A percentile compares a stretch with the other conserved stretches of the same genome.
phyloP scores from a whole-genome alignment of 345 rosid genomes.

The Arabidopsis suecica region DNA sequence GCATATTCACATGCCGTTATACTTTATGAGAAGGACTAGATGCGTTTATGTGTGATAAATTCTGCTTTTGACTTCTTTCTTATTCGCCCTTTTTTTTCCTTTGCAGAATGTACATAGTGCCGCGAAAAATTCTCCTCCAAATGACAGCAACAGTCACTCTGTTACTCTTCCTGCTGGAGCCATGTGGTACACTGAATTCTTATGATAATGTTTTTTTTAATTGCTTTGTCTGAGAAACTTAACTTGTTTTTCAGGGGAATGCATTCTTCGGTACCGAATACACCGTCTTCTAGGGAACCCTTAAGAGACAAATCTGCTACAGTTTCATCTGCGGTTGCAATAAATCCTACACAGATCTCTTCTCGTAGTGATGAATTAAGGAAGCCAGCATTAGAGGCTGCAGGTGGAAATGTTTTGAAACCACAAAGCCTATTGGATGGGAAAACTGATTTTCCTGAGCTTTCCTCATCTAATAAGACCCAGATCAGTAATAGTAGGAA shows the following conservation, averaged over 20 bases:
- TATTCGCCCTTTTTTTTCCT: not conserved
- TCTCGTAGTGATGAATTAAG: conserved; percentile 42
- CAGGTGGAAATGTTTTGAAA: conserved; percentile 43
- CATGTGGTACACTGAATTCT: conserved; percentile 64
- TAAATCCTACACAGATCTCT: conserved; percentile 44
- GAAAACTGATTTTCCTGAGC: conserved; percentile 44
- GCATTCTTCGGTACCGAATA: conserved; percentile 50
- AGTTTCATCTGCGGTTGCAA: conserved; percentile 46
- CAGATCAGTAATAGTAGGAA: conserved; percentile 43
- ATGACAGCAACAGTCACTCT: conserved; percentile 63
- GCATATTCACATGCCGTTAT: conserved; percentile 1
- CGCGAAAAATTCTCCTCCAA: conserved; percentile 61
- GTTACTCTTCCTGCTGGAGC: conserved; percentile 86
- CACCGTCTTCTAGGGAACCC: conserved; percentile 57
- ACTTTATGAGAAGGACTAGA: conserved; percentile 1
- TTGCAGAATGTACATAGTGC: conserved; percentile 52
- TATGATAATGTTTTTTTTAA: not conserved
- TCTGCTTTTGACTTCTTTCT: conserved; percentile 17
- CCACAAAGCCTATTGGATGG: conserved; percentile 42
- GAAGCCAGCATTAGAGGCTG: conserved; percentile 47
- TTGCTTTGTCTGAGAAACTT: conserved; percentile 22
- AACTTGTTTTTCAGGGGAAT: conserved; percentile 61
- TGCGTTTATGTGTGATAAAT: conserved; percentile 17
- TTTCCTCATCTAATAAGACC: conserved; percentile 41
- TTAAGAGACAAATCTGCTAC: conserved; percentile 55